These are phyloP conservation scores for Cercospora brassicicola DNA, from an alignment of 2,329 filamentous ascomycete species.

Conservation along the genomic window DNA sequence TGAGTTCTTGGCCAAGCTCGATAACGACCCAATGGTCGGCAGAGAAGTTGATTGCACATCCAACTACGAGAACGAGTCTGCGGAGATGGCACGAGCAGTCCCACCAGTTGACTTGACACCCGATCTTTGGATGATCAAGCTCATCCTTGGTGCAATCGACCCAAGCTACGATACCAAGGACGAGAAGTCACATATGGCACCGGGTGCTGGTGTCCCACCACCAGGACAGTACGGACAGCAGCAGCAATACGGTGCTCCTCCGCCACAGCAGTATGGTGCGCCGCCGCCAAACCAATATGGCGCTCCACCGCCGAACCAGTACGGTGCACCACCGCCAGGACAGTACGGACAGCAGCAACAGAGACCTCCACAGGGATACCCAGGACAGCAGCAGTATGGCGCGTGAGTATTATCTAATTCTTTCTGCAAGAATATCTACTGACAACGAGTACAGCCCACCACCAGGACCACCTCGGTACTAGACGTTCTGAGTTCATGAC, in stretches of 20 bases:
- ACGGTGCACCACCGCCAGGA: slow-evolving; percentile 15
- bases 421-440: neutral
- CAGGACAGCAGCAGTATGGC: slow-evolving; percentile 26
- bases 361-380: slow-evolving; percentile 10
- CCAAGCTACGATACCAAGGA: slow-evolving; percentile 65
- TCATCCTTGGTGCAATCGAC: slow-evolving; percentile 67
- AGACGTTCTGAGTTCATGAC: slow-evolving; percentile 17
- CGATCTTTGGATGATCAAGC: slow-evolving; percentile 66
- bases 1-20: slow-evolving; percentile 64
- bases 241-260: slow-evolving; percentile 32
- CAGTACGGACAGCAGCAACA: slow-evolving; percentile 11
- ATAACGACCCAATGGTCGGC: slow-evolving; percentile 63
- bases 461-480: slow-evolving; percentile 25
- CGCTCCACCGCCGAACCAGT: slow-evolving; percentile 15
- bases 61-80: slow-evolving; percentile 67
- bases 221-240: slow-evolving; percentile 38
- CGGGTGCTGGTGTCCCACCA: slow-evolving; percentile 36
- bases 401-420: neutral
- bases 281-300: slow-evolving; percentile 21
- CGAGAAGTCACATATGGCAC: slow-evolving; percentile 50
- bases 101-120: slow-evolving; percentile 64
- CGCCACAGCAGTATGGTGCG: slow-evolving; percentile 32
- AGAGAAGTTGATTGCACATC: slow-evolving; percentile 66
- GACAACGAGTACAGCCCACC: slow-evolving; percentile 6
- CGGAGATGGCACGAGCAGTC: slow-evolving; percentile 62